Evolutionary conservation across 768 basidiomycete species (phyloP).

Genomic region (Boletus rubroflammeus): DNA sequence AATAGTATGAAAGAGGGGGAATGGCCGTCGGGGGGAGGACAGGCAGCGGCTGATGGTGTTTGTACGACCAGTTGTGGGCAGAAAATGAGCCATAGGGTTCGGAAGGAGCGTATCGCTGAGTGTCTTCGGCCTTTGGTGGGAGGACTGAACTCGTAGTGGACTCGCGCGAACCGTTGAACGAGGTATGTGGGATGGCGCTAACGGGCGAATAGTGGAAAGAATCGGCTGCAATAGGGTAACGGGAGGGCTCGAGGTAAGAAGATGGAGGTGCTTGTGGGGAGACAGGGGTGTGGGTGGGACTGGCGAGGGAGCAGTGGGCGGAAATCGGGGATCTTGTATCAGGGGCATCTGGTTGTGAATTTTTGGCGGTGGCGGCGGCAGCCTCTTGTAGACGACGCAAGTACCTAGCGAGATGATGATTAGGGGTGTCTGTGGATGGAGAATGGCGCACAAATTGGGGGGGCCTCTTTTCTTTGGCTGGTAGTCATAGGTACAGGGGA

Average conservation of each 20-base stretch:
- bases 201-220: constrained; percentile 54
- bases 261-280: constrained; percentile 35
- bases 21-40: constrained; percentile 41
- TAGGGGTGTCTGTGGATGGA: not conserved
- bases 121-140: constrained; percentile 43
- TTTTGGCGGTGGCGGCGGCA: constrained; percentile 52
- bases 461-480: constrained; percentile 93
- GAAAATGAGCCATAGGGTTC: constrained; percentile 65
- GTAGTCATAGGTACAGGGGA: constrained; percentile 88
- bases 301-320: constrained; percentile 35
- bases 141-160: constrained; percentile 29
- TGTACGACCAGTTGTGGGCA: constrained; percentile 68
- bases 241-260: constrained; percentile 60
- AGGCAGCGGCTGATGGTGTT: constrained; percentile 51
- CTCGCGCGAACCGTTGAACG: constrained; percentile 41
- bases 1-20: constrained; percentile 67
- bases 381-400: constrained; percentile 79
- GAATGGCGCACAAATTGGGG: constrained; percentile 71
- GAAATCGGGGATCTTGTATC: constrained; percentile 48
- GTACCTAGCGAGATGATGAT: constrained; percentile 45
- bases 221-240: constrained; percentile 69
- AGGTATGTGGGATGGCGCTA: constrained; percentile 29
- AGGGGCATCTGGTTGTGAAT: too few species aligned
- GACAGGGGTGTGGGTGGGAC: constrained; percentile 45
- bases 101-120: constrained; percentile 37